Base-by-base conservation (phyloP, 345 rosid species). In the Lepidium didymum region DNA sequence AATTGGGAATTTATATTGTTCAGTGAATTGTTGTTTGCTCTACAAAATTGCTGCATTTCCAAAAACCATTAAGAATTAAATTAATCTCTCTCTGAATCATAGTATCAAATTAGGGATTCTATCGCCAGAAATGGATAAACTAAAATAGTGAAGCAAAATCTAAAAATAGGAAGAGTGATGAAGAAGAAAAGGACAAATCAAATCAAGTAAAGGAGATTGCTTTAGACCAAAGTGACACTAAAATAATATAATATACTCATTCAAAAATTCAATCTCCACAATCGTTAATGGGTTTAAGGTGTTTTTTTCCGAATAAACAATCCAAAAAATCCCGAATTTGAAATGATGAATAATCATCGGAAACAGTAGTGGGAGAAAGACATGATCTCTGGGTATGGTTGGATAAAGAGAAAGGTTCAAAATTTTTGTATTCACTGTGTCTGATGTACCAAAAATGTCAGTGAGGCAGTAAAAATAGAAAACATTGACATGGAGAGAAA, bases 21-120 rank as follows among this genome's bases (percentile, higher is more conserved):
- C 27, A 85, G 63, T 35, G 73, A 14, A 62, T 15, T 34, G 70
- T 81, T 82, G 78, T 64, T 85, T 14, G 84, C 71, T 36, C 96
- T 83, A 67, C 80, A 82, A 69, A 69, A 85, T 56, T 75, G 84
- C 99, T 89, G 90, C 81, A 74, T 57, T 53, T n/a, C 29, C 29
- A 46, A 6, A 15, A 27, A 42, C 7, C 25, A 29, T 10, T 14
- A 37, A 65, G 8, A 1, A 29, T 29, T 29, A 29, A 6, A 6
- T 5, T 5, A 29, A 29, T 29, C 7, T 29, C 33, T 29, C 33
- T 29, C 21, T 21, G 1, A 0, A 19, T 19, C 31, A 47, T 47
- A 46, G 4, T 25, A 8, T 37, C 14, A 46, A 25, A 19, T 13
- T 29, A 29, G n/a, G n/a, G 18, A 65, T 19, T 67, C 31, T 27